These are phyloP conservation scores for Solanum chmielewskii DNA, from an alignment of 257 asterid genomes.

Conservation along the genomic window DNA sequence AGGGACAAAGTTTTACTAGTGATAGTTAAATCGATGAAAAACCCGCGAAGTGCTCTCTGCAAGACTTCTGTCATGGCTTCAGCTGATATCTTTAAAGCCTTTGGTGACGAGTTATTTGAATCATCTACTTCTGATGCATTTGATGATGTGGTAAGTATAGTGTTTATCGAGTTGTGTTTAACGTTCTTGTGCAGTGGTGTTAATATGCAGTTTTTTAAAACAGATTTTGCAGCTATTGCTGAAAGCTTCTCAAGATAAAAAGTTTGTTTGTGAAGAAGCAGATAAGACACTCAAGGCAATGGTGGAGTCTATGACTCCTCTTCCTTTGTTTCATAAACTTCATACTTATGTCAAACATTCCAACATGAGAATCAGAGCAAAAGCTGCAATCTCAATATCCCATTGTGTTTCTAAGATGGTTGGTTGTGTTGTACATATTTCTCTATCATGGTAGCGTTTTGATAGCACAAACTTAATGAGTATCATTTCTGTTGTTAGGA, in stretches of 20 bases:
- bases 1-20: constrained; percentile 61
- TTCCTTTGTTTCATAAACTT: constrained; percentile 62
- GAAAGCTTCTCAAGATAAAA: constrained; percentile 90
- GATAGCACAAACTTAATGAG: background rate
- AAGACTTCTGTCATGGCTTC: constrained; percentile 93
- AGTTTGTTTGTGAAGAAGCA: constrained; percentile 97
- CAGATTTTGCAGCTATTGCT: constrained; percentile 87
- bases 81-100: constrained; percentile 67
- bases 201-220: background rate
- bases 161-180: background rate
- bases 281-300: constrained; percentile 46
- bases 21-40: constrained; percentile 76
- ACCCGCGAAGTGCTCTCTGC: constrained; percentile 94
- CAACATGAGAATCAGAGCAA: constrained; percentile 72
- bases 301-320: constrained; percentile 67
- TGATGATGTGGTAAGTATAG: constrained; percentile 47
- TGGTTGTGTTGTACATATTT: background rate
- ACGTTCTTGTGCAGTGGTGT: background rate
- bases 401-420: constrained; percentile 76
- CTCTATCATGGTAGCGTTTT: too few relatives aligned
- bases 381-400: constrained; percentile 66
- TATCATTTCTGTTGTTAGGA: constrained; percentile 28
- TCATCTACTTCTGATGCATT: constrained; percentile 40
- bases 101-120: constrained; percentile 54
- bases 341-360: constrained; percentile 41